phyloP scores from a whole-genome alignment of 202 grass and related monocot genomes.

The Hordeum pubiflorum region DNA sequence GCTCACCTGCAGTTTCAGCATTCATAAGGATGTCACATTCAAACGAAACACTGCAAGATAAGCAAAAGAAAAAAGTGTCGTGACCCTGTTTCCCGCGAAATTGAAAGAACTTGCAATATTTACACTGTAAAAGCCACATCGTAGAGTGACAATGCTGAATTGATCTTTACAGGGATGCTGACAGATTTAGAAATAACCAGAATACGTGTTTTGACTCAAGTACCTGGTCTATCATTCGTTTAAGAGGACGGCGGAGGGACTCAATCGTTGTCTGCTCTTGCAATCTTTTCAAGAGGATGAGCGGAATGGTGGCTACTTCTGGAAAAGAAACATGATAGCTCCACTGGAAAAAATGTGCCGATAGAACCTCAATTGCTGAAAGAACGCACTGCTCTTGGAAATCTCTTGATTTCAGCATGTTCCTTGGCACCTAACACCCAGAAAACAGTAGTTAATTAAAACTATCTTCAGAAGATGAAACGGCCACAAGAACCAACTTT shows the following conservation, averaged over 20 bases:
- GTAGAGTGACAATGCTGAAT: background rate
- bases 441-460: constrained; percentile 17
- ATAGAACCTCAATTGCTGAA: constrained; percentile 61
- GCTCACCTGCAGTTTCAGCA: constrained; percentile 41
- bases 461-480: constrained; percentile 12
- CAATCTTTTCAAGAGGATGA: constrained; percentile 74
- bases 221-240: constrained; percentile 91
- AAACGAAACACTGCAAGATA: background rate
- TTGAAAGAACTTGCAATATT: background rate
- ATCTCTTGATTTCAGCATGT: constrained; percentile 50
- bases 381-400: constrained; percentile 67
- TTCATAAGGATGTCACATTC: background rate
- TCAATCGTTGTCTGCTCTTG: constrained; percentile 48
- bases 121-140: background rate
- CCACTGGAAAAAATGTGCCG: constrained; percentile 78
- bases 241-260: constrained; percentile 49
- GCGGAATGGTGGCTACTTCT: constrained; percentile 72
- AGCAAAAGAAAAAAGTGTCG: background rate
- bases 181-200: background rate
- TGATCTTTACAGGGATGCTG: background rate
- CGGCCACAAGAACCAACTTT: background rate
- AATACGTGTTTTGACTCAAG: constrained; percentile 15
- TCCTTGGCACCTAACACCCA: constrained; percentile 57
- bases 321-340: constrained; percentile 89
- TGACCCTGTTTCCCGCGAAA: background rate